Conservation (phyloP, 495 filamentous ascomycete genomes). For the Symbiotaphrina buchneri region DNA sequence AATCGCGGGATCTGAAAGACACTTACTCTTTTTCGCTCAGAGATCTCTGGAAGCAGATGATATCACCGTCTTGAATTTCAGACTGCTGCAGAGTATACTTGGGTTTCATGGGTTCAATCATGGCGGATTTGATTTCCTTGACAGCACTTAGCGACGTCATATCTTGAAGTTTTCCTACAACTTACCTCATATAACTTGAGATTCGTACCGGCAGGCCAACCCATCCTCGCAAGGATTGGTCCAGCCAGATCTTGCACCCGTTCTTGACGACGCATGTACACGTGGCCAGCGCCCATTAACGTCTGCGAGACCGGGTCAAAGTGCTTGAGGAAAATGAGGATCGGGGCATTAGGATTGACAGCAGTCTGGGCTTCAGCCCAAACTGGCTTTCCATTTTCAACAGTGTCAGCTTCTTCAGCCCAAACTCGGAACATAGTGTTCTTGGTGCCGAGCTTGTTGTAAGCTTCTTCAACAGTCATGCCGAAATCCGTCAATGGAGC, state of each 20-base stretch:
- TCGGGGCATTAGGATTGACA: constrained; percentile 25
- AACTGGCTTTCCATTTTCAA: constrained; percentile 38
- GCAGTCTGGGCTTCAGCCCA: constrained; percentile 37
- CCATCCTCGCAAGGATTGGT: constrained; percentile 62
- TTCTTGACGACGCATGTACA: constrained; percentile 71
- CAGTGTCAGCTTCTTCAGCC: constrained; percentile 50
- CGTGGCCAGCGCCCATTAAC: constrained; percentile 49
- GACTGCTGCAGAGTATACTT: constrained; percentile 73
- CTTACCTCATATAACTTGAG: constrained; percentile 49
- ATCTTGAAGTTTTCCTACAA: not conserved
- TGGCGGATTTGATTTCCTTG: constrained; percentile 83
- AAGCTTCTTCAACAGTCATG: constrained; percentile 70
- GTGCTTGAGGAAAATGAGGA: constrained; percentile 80
- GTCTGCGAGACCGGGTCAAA: constrained; percentile 62
- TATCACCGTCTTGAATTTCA: constrained; percentile 93
- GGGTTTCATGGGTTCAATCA: constrained; percentile 88
- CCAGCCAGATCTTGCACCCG: constrained; percentile 74
- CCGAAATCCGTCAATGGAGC: constrained; percentile 52
- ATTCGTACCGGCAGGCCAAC: constrained; percentile 43
- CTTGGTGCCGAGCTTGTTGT: constrained; percentile 42
- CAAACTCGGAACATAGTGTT: constrained; percentile 60
- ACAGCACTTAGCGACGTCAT: not conserved
- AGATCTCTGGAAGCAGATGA: constrained; percentile 72
- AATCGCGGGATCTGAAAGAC: not conserved
- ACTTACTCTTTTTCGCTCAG: constrained; percentile 36